Base-by-base conservation (phyloP, 495 filamentous ascomycete genomes). In the Penicillium ucsense region DNA sequence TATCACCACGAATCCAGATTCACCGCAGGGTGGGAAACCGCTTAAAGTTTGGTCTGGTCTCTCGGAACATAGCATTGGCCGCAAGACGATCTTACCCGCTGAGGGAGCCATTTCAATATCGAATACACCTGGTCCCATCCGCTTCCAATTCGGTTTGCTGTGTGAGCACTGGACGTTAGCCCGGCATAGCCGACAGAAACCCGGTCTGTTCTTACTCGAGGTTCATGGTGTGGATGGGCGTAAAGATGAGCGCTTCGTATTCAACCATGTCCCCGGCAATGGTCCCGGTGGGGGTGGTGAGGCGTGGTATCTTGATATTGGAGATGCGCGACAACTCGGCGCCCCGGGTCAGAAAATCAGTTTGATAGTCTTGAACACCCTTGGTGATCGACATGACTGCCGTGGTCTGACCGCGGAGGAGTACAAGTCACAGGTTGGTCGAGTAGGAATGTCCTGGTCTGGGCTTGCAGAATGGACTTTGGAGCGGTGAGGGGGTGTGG, bases 111-210 rank as follows among this genome's bases (percentile, higher is more conserved):
- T 95, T 41, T 67, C 72, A 4, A 68, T 88, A 10, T 56, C 60
- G 35, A 54, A 62, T 67, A 59, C 68, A 12, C 51, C 58, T 3
- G 66, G 73, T 7, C 70, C 80, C 35, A 57, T 83, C n/a, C 75
- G 86, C 9, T 94, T 95, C 65, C 82, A 84, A 52, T 89, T 94
- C 55, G 68, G 70, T 7, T 79, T 84, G 47, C 53, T 84, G 20
- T 95, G 89, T 58, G 73, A 76, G 58, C 89, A 95, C 55, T 95
- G 88, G 88, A 77, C 77, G 37, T 69, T 82, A 29, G 73, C 80
- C 45, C 71, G 64, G 31, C 78, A 89, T 53, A 85, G 83, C 8
- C 63, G 59, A 36, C 78, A 80, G 3, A 75, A 77, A 52, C 77
- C 77, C 6, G 83, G 78, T 41, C 62, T 88, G 27, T 81, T 88